Conservation (phyloP, 306 rosid genomes). For the Prinsepia uniflora region DNA sequence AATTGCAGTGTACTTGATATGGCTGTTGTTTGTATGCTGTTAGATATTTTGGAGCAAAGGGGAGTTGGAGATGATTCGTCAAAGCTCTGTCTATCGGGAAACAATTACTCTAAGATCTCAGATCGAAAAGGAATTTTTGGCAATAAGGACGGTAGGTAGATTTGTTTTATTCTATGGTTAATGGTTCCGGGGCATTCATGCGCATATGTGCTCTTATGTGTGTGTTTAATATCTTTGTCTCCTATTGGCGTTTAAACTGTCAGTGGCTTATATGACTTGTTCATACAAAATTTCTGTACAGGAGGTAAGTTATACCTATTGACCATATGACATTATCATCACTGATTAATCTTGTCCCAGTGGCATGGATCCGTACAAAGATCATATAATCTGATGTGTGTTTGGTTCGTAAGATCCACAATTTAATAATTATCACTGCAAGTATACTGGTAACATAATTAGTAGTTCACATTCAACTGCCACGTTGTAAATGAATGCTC, state of each 20-base stretch:
- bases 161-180: constrained; percentile 17
- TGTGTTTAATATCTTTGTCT: neutral
- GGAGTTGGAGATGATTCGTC: constrained; percentile 73
- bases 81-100: constrained; percentile 58
- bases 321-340: too few relatives aligned
- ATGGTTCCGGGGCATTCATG: neutral
- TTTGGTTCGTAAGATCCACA: too few relatives aligned
- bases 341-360: too few relatives aligned
- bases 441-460: too few relatives aligned
- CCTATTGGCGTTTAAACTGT: neutral
- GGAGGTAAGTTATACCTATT: too few relatives aligned
- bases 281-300: too few relatives aligned
- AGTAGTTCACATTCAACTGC: too few relatives aligned
- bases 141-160: constrained; percentile 42
- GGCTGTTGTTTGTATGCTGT: constrained; percentile 17
- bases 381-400: too few relatives aligned
- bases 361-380: too few relatives aligned
- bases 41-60: constrained; percentile 67
- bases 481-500: too few relatives aligned
- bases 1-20: neutral
- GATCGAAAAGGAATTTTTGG: constrained; percentile 51
- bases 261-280: neutral
- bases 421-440: too few relatives aligned
- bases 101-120: constrained; percentile 53
- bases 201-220: neutral